phyloP scores from a whole-genome alignment of 768 basidiomycete species.

The Termitomyces sp. region DNA sequence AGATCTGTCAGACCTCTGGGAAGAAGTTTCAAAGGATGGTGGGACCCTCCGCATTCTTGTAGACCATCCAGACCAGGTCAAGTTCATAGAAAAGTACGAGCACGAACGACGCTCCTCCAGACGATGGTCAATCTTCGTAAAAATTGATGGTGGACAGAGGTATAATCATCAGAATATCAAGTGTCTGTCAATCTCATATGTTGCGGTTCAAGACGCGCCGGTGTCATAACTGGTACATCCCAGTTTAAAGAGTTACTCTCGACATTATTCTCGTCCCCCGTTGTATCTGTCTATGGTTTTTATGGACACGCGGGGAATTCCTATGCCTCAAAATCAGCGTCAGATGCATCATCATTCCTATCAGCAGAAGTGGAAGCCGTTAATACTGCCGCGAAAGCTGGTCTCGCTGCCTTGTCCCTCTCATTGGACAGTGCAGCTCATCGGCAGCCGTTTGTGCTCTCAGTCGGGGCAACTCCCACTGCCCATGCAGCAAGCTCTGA shows the following conservation, averaged over 20 bases:
- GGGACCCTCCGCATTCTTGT: constrained; percentile 65
- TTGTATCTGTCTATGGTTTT: constrained; percentile 72
- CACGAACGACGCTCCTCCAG: constrained; percentile 30
- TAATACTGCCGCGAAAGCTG: constrained; percentile 58
- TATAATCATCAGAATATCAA: constrained; percentile 28
- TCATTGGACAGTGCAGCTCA: constrained; percentile 28
- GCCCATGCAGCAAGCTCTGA: constrained; percentile 71
- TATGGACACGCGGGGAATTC: constrained; percentile 79
- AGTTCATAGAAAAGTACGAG: constrained; percentile 61
- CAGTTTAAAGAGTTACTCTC: constrained; percentile 55
- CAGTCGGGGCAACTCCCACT: constrained; percentile 85
- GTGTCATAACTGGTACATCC: constrained; percentile 50
- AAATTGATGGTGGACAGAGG: constrained; percentile 78
- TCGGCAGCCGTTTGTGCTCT: constrained; percentile 59
- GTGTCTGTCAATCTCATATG: constrained; percentile 12
- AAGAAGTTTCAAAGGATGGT: constrained; percentile 50
- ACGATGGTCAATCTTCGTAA: constrained; percentile 77
- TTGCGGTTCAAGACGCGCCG: constrained; percentile 58
- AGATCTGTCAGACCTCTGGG: constrained; percentile 60
- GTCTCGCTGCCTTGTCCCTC: constrained; percentile 41
- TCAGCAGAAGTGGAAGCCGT: constrained; percentile 69
- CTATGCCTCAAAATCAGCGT: constrained; percentile 69
- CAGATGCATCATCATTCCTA: constrained; percentile 63
- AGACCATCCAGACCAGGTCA: constrained; percentile 73
- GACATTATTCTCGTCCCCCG: constrained; percentile 48